Evolutionary conservation across 2,329 filamentous ascomycete genomes (phyloP).

Genomic region (Fusarium metavorans): DNA sequence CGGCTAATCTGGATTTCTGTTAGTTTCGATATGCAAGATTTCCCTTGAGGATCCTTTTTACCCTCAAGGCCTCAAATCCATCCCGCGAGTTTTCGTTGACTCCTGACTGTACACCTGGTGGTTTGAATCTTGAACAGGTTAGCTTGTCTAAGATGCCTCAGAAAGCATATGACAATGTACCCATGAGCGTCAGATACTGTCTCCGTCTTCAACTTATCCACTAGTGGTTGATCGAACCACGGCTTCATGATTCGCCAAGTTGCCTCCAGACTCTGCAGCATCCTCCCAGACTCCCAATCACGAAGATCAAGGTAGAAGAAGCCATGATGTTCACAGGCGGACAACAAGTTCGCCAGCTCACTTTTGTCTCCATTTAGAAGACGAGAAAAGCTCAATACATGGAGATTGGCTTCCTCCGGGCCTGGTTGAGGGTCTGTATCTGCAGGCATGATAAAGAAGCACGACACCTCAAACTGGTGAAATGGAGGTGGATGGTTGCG

Average conservation of each 20-base stretch:
- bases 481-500: too few relatives aligned
- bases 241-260: not conserved
- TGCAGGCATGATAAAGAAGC: too few relatives aligned
- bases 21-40: not conserved
- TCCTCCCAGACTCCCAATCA: constrained; percentile 5
- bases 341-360: not conserved
- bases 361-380: not conserved
- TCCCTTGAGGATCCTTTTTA: not conserved
- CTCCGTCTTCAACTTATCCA: constrained; percentile 1
- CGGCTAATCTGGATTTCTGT: not conserved
- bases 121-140: not conserved
- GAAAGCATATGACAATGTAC: not conserved
- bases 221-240: constrained; percentile 10
- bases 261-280: constrained; percentile 9
- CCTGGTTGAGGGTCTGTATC: too few relatives aligned
- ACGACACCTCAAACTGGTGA: too few relatives aligned
- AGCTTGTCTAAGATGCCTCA: too few relatives aligned
- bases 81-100: not conserved
- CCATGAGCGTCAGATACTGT: not conserved
- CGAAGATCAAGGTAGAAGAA: constrained; percentile 22
- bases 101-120: not conserved
- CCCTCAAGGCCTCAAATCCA: constrained; percentile 1
- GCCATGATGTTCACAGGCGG: constrained; percentile 6
- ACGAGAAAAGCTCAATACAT: not conserved
- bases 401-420: too few relatives aligned